Evolutionary conservation across 768 basidiomycete genomes (phyloP).

Genomic region (Tulasnella sp.): DNA sequence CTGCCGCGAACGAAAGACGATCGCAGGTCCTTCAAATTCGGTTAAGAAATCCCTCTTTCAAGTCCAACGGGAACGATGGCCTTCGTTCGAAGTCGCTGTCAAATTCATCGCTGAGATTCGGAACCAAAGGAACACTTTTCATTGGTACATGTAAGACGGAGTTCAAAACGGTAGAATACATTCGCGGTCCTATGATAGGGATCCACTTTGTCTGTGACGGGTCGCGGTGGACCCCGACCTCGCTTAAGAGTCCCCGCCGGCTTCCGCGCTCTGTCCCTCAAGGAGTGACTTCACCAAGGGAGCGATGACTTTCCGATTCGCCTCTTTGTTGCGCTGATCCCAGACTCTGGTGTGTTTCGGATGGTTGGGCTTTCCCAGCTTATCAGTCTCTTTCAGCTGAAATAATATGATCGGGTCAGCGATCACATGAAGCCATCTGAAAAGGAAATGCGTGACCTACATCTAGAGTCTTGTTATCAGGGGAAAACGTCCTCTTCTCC

Average conservation of each 20-base stretch:
- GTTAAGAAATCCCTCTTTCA: not conserved
- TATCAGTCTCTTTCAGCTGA: constrained; percentile 22
- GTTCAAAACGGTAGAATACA: constrained; percentile 4
- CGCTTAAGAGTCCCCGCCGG: not conserved
- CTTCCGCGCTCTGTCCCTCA: constrained; percentile 39
- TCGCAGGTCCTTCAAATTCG: not conserved
- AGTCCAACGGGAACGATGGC: not conserved
- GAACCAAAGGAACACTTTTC: not conserved
- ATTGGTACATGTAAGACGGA: constrained; percentile 1
- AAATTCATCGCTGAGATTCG: not conserved
- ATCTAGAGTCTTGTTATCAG: constrained; percentile 30
- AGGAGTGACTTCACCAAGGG: constrained; percentile 62
- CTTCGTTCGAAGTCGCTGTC: not conserved
- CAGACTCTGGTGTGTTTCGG: constrained; percentile 49
- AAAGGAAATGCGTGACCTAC: not conserved
- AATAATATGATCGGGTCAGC: constrained; percentile 2
- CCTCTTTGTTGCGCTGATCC: constrained; percentile 60
- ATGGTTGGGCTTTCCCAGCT: constrained; percentile 37
- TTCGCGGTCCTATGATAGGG: not conserved
- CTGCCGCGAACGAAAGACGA: not conserved
- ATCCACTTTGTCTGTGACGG: not conserved
- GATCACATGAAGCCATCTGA: not conserved
- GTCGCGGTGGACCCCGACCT: not conserved
- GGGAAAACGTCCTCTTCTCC: constrained; percentile 20
- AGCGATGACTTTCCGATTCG: constrained; percentile 63